Evolutionary conservation across 495 filamentous ascomycete species (phyloP).

Genomic region (Penicillium mononematosum): DNA sequence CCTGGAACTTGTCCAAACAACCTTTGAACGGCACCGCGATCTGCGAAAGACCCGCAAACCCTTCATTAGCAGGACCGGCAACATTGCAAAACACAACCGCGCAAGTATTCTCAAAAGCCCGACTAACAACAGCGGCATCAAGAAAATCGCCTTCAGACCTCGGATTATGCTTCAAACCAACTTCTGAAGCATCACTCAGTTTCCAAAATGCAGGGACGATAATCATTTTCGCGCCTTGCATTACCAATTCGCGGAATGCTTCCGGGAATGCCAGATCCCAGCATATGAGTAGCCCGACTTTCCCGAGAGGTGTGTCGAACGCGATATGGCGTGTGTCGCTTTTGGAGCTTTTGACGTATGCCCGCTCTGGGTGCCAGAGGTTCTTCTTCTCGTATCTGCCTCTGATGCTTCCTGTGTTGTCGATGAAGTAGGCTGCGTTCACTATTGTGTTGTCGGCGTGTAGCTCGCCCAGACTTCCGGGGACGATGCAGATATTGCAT

Average conservation of each 20-base stretch:
- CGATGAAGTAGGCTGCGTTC: conserved; percentile 73
- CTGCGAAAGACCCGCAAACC: too few species aligned
- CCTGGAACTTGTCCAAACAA: too few species aligned
- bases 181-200: background rate
- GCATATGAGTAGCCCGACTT: conserved; percentile 72
- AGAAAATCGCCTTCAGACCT: too few species aligned
- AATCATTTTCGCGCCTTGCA: conserved; percentile 67
- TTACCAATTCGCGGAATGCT: conserved; percentile 68
- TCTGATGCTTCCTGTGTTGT: conserved; percentile 53
- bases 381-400: conserved; percentile 76
- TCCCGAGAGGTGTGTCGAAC: conserved; percentile 67
- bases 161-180: too few species aligned
- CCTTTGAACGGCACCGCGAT: too few species aligned
- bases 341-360: conserved; percentile 47
- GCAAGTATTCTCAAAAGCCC: too few species aligned
- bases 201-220: conserved; percentile 36
- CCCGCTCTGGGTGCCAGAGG: conserved; percentile 62
- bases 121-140: too few species aligned
- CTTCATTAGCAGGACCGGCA: too few species aligned
- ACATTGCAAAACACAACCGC: too few species aligned
- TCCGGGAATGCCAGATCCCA: conserved; percentile 83
- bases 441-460: too few species aligned
- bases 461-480: too few species aligned
- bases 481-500: too few species aligned
- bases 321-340: conserved; percentile 52